Evolutionary conservation across 2,329 filamentous ascomycete genomes (phyloP), one percentile per base, ranked within the genome.

Genomic region (Colletotrichum eleusines): DNA sequence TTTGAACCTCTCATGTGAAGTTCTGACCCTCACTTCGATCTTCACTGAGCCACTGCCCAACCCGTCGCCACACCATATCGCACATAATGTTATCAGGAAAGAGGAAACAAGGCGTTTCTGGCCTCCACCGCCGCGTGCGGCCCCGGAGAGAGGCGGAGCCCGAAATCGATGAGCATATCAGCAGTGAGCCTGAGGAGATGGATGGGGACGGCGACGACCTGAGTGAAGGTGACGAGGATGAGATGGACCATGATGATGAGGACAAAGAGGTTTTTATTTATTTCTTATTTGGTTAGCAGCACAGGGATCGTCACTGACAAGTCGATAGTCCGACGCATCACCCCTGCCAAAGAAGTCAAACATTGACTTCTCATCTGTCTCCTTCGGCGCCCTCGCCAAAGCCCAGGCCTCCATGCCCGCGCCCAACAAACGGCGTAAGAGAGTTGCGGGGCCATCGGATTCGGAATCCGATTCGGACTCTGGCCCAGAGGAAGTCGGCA

Each of bases 321-420:
- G 79, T 55, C 77, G 77, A 77, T 75, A 77, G 72, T 64, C 72
- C 9, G 61, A 72, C 16, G n/a, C 74, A 28, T 70, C 67, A 23
- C 71, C 35, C 46, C 73, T 1, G 75, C 62, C 64, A 46, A 63
- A 64, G 44, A 72, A 69, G 58, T 76, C 82, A 7, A 80, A 79
- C 23, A 78, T 86, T 66, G 84, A 87, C 69, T 81, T 86, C 54
- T 83, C 88, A 11, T 84, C 86, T 72, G 89, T 98, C 74, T 96
- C 94, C 31, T 98, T 98, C 77, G 95, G 94, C 73, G 93, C 93
- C n/a, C 85, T 98, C 50, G 94, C 93, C 74, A 93, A 94, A 84
- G 95, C 94, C 1, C 94, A 97, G 83, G 91, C 91, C 48, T 88
- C 90, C 0, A 81, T 97, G 40, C 84, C 78, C 42, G 74, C 77